Evolutionary conservation across 768 basidiomycete species (phyloP).

Genomic region (Pholiota microspora): DNA sequence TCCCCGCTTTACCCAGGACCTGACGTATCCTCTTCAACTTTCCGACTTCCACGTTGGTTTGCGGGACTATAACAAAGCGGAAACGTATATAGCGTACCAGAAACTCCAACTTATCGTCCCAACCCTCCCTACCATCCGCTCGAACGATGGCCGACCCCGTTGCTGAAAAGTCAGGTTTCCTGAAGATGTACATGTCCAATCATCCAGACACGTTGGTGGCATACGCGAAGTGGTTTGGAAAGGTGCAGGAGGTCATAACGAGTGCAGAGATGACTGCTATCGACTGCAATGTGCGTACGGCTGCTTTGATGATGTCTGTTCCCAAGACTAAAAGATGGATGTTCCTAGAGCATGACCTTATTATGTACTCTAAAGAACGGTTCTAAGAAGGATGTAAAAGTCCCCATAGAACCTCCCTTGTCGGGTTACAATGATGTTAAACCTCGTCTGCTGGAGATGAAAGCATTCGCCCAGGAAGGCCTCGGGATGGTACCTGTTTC

Average conservation of each 20-base stretch:
- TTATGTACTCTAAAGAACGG: slow-evolving; percentile 55
- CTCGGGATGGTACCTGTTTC: slow-evolving; percentile 71
- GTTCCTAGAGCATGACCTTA: slow-evolving; percentile 65
- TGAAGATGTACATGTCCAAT: slow-evolving; percentile 82
- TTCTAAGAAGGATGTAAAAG: slow-evolving; percentile 43
- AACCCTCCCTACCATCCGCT: not conserved
- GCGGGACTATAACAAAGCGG: not conserved
- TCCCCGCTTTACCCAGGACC: slow-evolving; percentile 1
- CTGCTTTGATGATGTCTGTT: not conserved
- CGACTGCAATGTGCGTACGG: slow-evolving; percentile 52
- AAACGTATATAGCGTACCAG: not conserved
- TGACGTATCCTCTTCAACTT: not conserved
- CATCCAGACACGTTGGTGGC: slow-evolving; percentile 85
- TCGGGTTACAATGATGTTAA: slow-evolving; percentile 79
- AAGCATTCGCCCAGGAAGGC: slow-evolving; percentile 73
- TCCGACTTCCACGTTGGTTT: slow-evolving; percentile 3
- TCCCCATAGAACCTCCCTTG: slow-evolving; percentile 71
- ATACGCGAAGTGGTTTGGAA: slow-evolving; percentile 76
- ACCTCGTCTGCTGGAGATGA: slow-evolving; percentile 77
- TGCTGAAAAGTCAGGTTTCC: slow-evolving; percentile 70
- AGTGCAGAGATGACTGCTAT: slow-evolving; percentile 74
- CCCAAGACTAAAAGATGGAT: not conserved
- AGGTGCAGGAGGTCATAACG: slow-evolving; percentile 50
- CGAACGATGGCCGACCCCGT: slow-evolving; percentile 64
- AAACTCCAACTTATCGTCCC: no score